These are phyloP conservation scores for Aspergillus ochraceus DNA, from an alignment of 2,329 filamentous ascomycete genomes.

Conservation along the genomic window DNA sequence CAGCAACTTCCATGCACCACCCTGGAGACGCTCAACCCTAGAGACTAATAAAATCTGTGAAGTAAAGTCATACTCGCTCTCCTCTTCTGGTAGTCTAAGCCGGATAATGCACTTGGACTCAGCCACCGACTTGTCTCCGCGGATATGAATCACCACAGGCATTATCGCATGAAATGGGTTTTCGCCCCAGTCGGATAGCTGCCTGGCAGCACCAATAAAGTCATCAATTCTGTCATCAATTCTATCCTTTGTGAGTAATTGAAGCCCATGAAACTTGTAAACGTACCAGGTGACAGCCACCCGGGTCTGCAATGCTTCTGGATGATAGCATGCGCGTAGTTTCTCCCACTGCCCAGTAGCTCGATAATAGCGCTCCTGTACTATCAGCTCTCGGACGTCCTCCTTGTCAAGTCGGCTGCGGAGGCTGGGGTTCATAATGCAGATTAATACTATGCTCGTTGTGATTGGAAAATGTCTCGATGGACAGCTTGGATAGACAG, in stretches of 20 bases:
- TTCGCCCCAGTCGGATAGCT: too few species aligned
- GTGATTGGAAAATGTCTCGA: too few species aligned
- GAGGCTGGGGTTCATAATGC: too few species aligned
- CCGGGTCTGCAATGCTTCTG: conserved; percentile 10
- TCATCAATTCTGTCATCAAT: conserved; percentile 9
- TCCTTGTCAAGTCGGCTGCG: too few species aligned
- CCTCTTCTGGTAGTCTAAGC: not conserved
- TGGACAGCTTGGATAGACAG: too few species aligned
- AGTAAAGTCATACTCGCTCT: conserved; percentile 8
- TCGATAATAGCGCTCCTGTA: conserved; percentile 16
- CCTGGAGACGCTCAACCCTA: conserved; percentile 2
- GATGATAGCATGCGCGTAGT: conserved; percentile 12
- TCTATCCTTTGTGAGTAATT: not conserved
- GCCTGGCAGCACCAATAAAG: not conserved
- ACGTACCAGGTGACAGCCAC: conserved; percentile 16
- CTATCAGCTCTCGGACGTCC: not conserved
- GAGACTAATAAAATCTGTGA: conserved; percentile 11
- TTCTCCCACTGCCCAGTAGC: conserved; percentile 18
- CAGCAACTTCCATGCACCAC: conserved; percentile 14
- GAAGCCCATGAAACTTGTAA: not conserved
- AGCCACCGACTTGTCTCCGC: too few species aligned
- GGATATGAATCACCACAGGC: too few species aligned
- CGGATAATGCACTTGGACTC: too few species aligned
- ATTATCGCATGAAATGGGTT: too few species aligned
- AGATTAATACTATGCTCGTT: too few species aligned